These are phyloP conservation scores for Phtheirospermum japonicum DNA, from an alignment of 257 asterid species.

Conservation along the genomic window DNA sequence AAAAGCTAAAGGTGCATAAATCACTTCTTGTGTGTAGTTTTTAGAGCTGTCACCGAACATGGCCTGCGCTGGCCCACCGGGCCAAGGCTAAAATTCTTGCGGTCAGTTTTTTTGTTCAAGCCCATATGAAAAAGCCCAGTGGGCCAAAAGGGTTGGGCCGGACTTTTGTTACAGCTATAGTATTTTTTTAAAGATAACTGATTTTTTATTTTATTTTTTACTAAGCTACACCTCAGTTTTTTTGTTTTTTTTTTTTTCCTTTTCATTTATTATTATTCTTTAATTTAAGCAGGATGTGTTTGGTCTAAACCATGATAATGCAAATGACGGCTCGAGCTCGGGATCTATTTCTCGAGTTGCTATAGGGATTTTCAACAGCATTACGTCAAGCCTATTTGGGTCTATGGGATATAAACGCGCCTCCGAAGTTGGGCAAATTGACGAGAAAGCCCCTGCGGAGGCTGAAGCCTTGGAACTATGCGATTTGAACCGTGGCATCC, in stretches of 20 bases:
- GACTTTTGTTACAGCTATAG: too few species aligned
- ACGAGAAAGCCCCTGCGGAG: constrained; percentile 31
- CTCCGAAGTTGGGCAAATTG: constrained; percentile 35
- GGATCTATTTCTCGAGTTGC: constrained; percentile 62
- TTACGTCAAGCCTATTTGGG: constrained; percentile 59
- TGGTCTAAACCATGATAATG: constrained; percentile 31
- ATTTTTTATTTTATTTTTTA: too few species aligned
- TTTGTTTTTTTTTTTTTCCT: too few species aligned
- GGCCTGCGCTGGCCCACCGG: not conserved
- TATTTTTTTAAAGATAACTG: too few species aligned
- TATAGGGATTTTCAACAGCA: constrained; percentile 44
- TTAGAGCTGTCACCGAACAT: not conserved
- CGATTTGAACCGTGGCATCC: constrained; percentile 30
- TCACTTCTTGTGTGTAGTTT: not conserved
- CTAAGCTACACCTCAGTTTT: too few species aligned
- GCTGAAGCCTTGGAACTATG: constrained; percentile 44
- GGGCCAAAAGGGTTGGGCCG: not conserved
- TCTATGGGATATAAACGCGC: constrained; percentile 35
- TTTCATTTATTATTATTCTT: not conserved
- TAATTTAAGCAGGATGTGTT: constrained; percentile 39
- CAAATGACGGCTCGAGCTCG: constrained; percentile 37
- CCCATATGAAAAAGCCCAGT: not conserved
- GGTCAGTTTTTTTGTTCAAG: not conserved
- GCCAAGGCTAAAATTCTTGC: not conserved
- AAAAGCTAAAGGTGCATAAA: constrained; percentile 42